Evolutionary conservation across 2,329 filamentous ascomycete genomes (phyloP).

Genomic region (Metarhizium humberi): DNA sequence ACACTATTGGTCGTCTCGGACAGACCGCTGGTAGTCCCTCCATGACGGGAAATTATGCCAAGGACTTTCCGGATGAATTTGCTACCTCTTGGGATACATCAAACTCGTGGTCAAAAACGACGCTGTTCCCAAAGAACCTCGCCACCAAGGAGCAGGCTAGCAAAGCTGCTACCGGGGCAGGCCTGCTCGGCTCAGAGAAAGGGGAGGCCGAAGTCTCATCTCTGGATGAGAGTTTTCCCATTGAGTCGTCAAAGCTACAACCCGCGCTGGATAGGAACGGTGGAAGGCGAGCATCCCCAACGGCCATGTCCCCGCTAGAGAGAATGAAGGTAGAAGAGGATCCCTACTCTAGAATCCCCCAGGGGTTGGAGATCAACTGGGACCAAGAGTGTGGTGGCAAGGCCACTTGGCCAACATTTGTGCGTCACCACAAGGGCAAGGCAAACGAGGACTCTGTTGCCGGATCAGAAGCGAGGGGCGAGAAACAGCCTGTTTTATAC

Average conservation of each 20-base stretch:
- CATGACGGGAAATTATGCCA: slow-evolving; percentile 38
- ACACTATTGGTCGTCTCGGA: neutral
- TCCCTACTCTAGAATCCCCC: slow-evolving; percentile 33
- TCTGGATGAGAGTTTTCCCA: slow-evolving; percentile 33
- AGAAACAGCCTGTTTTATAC: slow-evolving; percentile 29
- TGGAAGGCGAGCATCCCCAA: slow-evolving; percentile 1
- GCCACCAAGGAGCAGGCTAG: neutral
- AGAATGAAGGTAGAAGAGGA: slow-evolving; percentile 19
- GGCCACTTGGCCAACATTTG: slow-evolving; percentile 24
- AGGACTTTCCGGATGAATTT: slow-evolving; percentile 46
- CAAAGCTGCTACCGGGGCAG: neutral
- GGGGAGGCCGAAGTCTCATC: slow-evolving; percentile 24
- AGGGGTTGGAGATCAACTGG: slow-evolving; percentile 40
- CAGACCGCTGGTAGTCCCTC: neutral
- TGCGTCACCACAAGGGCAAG: slow-evolving; percentile 20
- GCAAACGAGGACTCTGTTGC: neutral
- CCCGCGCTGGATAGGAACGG: slow-evolving; percentile 19
- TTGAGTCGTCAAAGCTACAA: slow-evolving; percentile 15
- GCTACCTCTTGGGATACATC: slow-evolving; percentile 28
- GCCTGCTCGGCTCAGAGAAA: slow-evolving; percentile 6
- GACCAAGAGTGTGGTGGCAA: slow-evolving; percentile 30
- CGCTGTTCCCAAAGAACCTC: slow-evolving; percentile 14
- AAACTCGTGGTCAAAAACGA: slow-evolving; percentile 16
- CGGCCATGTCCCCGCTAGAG: slow-evolving; percentile 3
- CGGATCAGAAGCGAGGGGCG: neutral